phyloP scores from a whole-genome alignment of 2,329 filamentous ascomycete genomes.

The Neodidymelliopsis sp. region DNA sequence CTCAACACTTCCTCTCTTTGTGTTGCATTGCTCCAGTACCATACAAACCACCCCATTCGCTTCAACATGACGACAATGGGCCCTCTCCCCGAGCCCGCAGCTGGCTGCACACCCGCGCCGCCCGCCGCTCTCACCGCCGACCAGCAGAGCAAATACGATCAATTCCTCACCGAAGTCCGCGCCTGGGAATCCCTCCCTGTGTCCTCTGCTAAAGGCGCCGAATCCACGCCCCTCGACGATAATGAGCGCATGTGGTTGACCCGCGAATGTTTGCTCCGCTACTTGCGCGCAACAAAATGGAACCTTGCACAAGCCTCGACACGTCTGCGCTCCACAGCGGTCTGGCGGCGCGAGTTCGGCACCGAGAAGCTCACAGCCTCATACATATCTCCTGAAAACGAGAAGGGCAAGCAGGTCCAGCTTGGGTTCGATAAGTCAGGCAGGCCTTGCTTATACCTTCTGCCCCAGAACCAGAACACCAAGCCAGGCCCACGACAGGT shows the following conservation, averaged over 20 bases:
- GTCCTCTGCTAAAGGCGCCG: conserved; percentile 65
- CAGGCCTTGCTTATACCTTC: conserved; percentile 89
- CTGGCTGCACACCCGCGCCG: conserved; percentile 64
- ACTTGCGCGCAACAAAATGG: conserved; percentile 93
- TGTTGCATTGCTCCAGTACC: neutral
- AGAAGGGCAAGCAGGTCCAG: conserved; percentile 93
- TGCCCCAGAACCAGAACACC: conserved; percentile 91
- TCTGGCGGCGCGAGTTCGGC: conserved; percentile 91
- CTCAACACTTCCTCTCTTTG: neutral
- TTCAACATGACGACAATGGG: conserved; percentile 40
- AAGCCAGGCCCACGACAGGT: conserved; percentile 84
- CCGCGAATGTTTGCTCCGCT: conserved; percentile 88
- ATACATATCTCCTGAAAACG: conserved; percentile 91
- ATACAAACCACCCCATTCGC: neutral
- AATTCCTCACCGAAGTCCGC: conserved; percentile 74
- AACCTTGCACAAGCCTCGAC: conserved; percentile 75
- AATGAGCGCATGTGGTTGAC: conserved; percentile 89
- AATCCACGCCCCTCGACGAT: conserved; percentile 73
- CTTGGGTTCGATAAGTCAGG: conserved; percentile 85
- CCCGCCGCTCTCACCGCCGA: conserved; percentile 72
- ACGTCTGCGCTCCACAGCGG: conserved; percentile 80
- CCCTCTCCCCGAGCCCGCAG: conserved; percentile 44
- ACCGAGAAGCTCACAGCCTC: conserved; percentile 77
- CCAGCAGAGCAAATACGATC: conserved; percentile 81
- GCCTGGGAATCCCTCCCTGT: conserved; percentile 75